phyloP scores from a whole-genome alignment of 208 protist species.

The Leishmania guyanensis region DNA sequence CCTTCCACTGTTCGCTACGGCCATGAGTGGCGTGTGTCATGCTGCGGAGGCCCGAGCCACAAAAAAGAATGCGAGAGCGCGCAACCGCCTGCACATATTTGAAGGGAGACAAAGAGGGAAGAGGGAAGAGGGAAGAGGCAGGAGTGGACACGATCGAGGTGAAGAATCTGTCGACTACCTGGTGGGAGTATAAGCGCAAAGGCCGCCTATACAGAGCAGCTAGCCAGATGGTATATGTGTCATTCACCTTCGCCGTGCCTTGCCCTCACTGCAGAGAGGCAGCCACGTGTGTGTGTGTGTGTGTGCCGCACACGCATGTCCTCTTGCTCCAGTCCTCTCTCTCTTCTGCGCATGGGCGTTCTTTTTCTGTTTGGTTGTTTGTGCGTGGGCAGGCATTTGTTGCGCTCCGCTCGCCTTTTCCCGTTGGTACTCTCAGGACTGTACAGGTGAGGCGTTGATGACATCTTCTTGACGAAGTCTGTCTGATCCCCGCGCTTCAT shows the following conservation, averaged over 20 bases:
- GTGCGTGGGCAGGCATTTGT: too few relatives aligned
- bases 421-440: neutral
- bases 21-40: neutral
- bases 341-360: too few relatives aligned
- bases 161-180: neutral
- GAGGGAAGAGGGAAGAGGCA: neutral
- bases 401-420: too few relatives aligned
- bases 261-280: neutral
- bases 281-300: neutral
- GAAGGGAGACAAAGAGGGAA: neutral
- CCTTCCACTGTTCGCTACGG: neutral
- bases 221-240: neutral
- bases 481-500: neutral
- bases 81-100: neutral
- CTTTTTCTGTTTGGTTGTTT: too few relatives aligned
- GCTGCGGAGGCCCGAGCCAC: neutral
- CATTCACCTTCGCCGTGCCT: neutral
- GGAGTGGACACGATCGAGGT: neutral
- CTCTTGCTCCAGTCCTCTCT: too few relatives aligned
- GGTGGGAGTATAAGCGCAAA: neutral
- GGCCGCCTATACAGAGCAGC: neutral
- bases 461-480: neutral
- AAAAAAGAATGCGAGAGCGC: neutral
- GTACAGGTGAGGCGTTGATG: neutral
- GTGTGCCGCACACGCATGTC: neutral